Percentiles rank a stretch among this genome's conserved stretches.
Conservation (phyloP, 345 rosid genomes). For the Punica granatum region DNA sequence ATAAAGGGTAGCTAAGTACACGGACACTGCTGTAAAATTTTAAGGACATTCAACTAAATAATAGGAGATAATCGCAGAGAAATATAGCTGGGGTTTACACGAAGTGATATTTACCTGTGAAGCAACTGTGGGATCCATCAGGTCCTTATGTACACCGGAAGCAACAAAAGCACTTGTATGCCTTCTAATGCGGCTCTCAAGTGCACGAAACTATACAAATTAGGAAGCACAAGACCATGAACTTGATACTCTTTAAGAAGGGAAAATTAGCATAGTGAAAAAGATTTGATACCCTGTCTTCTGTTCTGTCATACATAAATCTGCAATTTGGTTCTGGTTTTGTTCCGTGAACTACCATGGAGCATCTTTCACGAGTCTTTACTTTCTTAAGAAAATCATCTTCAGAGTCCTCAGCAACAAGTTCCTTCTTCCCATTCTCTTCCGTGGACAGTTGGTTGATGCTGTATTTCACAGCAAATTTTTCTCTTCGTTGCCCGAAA, state of each 20-base stretch:
- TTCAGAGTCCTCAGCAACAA: conserved; percentile 32
- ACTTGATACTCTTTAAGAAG: background rate
- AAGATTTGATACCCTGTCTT: conserved; percentile 55
- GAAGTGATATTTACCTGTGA: conserved; percentile 56
- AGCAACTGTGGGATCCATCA: conserved; percentile 74
- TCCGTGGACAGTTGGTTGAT: conserved; percentile 31
- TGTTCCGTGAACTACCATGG: conserved; percentile 42
- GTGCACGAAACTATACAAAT: conserved; percentile 48
- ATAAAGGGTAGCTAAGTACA: no score
- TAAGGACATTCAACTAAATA: background rate
- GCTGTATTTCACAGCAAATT: conserved; percentile 58
- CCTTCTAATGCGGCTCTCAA: conserved; percentile 59
- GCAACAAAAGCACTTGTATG: conserved; percentile 46
- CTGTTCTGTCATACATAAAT: conserved; percentile 79
- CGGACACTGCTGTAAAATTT: background rate
- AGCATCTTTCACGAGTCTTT: conserved; percentile 50
- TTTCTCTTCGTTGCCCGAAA: conserved; percentile 58
- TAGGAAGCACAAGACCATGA: conserved; percentile 8
- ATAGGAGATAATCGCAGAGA: background rate
- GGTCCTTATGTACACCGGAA: conserved; percentile 67
- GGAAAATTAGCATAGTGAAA: conserved; percentile 3
- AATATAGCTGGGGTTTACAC: background rate
- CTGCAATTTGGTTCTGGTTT: conserved; percentile 78
- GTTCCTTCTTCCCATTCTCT: conserved; percentile 29
- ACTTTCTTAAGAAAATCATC: conserved; percentile 76